A percentile compares a stretch with the other conserved stretches of the same genome.
Conservation (phyloP, 148 eudicot species). For the Cornus controversa region DNA sequence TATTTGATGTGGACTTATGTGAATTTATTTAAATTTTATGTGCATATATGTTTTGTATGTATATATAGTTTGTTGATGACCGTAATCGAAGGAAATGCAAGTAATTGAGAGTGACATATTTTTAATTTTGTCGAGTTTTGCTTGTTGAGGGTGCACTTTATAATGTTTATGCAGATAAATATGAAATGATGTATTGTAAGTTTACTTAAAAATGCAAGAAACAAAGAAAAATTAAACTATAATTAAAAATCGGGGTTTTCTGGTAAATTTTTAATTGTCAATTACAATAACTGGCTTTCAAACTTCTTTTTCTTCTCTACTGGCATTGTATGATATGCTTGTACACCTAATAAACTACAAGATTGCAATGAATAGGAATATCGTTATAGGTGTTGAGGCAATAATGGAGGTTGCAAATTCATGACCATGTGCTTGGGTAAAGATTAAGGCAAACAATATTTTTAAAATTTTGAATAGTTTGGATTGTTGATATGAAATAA, state of each 20-base stretch:
- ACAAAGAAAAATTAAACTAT: neutral
- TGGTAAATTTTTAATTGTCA: neutral
- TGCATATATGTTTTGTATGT: neutral
- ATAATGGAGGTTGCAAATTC: neutral
- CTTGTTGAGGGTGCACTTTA: neutral
- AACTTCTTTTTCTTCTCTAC: neutral
- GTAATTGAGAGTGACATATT: neutral
- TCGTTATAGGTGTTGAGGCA: neutral
- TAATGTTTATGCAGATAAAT: too few relatives aligned
- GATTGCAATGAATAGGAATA: neutral
- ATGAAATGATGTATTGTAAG: too few relatives aligned
- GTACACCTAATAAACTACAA: neutral
- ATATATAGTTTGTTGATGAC: neutral
- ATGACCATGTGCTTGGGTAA: neutral
- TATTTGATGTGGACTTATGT: neutral
- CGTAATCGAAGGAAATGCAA: neutral
- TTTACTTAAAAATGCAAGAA: neutral
- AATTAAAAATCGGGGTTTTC: neutral
- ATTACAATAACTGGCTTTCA: neutral
- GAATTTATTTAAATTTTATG: neutral
- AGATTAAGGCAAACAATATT: neutral
- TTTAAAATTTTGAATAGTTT: neutral
- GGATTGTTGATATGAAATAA: neutral
- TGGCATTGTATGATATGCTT: neutral
- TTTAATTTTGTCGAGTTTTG: neutral